Percentiles rank a stretch among this genome's conserved stretches.
phyloP scores from a whole-genome alignment of 192 early-diverging fungal genomes.

The Coemansia sp. region DNA sequence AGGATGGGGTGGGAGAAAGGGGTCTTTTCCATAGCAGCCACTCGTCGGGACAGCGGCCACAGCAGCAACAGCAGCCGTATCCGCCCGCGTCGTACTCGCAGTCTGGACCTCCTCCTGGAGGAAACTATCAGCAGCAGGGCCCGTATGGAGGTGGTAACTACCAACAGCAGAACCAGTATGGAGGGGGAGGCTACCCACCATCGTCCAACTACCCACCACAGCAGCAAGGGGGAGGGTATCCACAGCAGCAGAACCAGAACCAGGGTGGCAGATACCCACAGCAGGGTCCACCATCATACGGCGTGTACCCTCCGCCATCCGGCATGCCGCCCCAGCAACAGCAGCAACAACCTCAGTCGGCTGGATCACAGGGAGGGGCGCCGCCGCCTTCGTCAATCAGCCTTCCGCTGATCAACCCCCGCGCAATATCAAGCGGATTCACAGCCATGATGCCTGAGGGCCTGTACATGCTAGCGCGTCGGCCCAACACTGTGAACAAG shows the following conservation, averaged over 20 bases:
- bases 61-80: not conserved
- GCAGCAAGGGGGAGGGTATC: not conserved
- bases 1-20: not conserved
- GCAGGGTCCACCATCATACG: not conserved
- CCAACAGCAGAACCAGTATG: not conserved
- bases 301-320: not conserved
- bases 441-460: slow-evolving; percentile 12
- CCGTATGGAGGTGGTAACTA: not conserved
- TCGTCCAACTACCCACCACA: not conserved
- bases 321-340: not conserved
- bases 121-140: not conserved
- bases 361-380: not conserved
- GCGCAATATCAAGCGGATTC: slow-evolving; percentile 30
- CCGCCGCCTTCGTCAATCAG: slow-evolving; percentile 4
- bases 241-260: not conserved
- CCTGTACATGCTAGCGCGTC: slow-evolving; percentile 7
- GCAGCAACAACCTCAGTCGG: not conserved
- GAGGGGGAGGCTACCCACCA: not conserved
- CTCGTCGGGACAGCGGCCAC: not conserved
- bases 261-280: not conserved
- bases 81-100: not conserved
- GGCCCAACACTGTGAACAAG: slow-evolving; percentile 1
- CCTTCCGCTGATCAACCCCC: slow-evolving; percentile 27
- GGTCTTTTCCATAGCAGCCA: not conserved
- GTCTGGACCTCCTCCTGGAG: not conserved